A percentile compares a stretch with the other conserved stretches of the same genome.
Conservation (phyloP, 2,329 filamentous ascomycete species). For the Aureobasidium mangrovei region DNA sequence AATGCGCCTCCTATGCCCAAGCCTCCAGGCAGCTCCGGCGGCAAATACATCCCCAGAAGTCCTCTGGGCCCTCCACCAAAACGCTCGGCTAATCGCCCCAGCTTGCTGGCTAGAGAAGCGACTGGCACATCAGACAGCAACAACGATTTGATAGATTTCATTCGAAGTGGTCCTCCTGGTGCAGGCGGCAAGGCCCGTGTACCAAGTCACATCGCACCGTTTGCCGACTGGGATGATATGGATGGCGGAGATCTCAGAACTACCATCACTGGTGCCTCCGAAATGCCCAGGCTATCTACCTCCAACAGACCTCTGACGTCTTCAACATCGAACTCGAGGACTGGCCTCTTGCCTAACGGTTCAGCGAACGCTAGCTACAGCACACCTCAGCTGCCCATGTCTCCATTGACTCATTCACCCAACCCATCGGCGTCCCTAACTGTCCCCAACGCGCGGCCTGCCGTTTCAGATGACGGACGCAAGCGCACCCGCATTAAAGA, state of each 20-base stretch:
- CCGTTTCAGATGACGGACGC: constrained; percentile 41
- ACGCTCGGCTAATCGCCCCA: constrained; percentile 11
- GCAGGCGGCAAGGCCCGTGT: constrained; percentile 22
- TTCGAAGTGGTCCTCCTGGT: constrained; percentile 71
- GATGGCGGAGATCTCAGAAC: neutral
- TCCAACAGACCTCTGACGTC: constrained; percentile 6
- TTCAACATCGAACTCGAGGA: constrained; percentile 56
- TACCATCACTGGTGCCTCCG: neutral
- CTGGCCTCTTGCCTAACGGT: constrained; percentile 48
- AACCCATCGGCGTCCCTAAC: neutral
- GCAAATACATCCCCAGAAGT: constrained; percentile 14
- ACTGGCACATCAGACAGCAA: constrained; percentile 61
- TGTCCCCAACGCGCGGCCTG: neutral
- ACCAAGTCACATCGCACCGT: constrained; percentile 14
- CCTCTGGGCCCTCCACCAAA: neutral
- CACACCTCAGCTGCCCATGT: neutral
- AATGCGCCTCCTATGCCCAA: constrained; percentile 6
- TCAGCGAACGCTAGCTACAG: neutral
- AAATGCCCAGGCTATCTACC: neutral
- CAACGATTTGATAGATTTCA: constrained; percentile 89
- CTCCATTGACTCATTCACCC: neutral
- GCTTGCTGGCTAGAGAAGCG: constrained; percentile 29
- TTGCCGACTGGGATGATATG: constrained; percentile 2
- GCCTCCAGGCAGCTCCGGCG: constrained; percentile 1
- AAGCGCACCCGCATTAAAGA: constrained; percentile 74